A percentile compares a stretch with the other conserved stretches of the same genome.
Evolutionary conservation across 1,284 basidiomycete species (phyloP).

Genomic region (Neotropicomus parvogracilis): DNA sequence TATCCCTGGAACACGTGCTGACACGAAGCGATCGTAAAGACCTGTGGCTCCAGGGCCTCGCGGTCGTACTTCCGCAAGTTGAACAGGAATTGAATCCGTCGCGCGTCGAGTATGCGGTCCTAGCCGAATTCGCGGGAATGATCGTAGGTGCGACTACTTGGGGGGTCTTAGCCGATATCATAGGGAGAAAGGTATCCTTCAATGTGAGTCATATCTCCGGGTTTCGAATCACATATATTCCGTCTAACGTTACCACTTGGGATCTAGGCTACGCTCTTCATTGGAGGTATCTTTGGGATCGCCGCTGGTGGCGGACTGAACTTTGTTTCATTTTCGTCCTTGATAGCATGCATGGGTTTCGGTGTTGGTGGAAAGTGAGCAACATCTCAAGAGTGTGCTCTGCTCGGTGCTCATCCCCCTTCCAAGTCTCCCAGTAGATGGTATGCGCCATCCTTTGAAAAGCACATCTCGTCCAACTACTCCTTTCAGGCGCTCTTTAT

Average conservation of each 20-base stretch:
- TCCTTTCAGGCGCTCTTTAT: slow-evolving; percentile 44
- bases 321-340: slow-evolving; percentile 47
- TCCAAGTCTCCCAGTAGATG: slow-evolving; percentile 50
- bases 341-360: slow-evolving; percentile 53
- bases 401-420: neutral
- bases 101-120: slow-evolving; percentile 46
- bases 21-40: slow-evolving; percentile 33
- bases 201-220: slow-evolving; percentile 34
- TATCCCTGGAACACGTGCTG: slow-evolving; percentile 15
- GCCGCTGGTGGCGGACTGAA: slow-evolving; percentile 52
- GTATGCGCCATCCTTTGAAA: slow-evolving; percentile 26
- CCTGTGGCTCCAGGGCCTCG: slow-evolving; percentile 52
- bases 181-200: slow-evolving; percentile 54
- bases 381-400: neutral
- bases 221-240: neutral
- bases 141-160: slow-evolving; percentile 56
- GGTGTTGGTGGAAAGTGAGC: slow-evolving; percentile 56
- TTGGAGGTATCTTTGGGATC: slow-evolving; percentile 57
- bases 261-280: slow-evolving; percentile 48
- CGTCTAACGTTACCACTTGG: neutral
- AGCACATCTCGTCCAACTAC: neutral
- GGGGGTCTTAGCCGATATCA: slow-evolving; percentile 48
- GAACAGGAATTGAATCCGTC: slow-evolving; percentile 43
- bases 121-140: slow-evolving; percentile 57
- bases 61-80: slow-evolving; percentile 50